A percentile compares a stretch with the other conserved stretches of the same genome.
These are phyloP conservation scores for Dendryphion nanum DNA, from an alignment of 2,329 filamentous ascomycete species.

Conservation along the genomic window DNA sequence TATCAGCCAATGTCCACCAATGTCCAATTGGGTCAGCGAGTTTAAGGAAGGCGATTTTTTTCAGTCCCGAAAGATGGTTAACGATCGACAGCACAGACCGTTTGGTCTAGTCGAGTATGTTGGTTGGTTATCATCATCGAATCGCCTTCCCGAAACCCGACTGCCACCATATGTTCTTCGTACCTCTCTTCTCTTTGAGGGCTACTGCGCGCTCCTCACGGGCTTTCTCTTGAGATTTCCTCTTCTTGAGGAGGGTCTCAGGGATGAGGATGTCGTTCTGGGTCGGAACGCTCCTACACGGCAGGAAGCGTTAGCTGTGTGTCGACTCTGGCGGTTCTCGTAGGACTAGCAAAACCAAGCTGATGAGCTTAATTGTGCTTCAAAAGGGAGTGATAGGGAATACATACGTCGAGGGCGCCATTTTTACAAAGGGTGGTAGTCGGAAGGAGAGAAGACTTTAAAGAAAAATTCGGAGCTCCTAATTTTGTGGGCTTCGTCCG, in stretches of 20 bases:
- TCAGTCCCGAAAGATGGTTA: conserved; percentile 99
- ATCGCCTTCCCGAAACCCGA: conserved; percentile 22
- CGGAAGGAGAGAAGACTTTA: too few relatives aligned
- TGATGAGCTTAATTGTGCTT: conserved; percentile 8
- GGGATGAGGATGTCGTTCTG: conserved; percentile 95
- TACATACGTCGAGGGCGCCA: conserved; percentile 2
- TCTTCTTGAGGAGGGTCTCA: conserved; percentile 99
- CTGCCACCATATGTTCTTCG: conserved; percentile 42
- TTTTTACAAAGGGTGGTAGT: background rate
- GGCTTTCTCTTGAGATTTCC: conserved; percentile 99
- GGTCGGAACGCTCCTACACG: conserved; percentile 78
- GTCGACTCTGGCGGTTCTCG: background rate
- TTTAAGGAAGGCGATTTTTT: conserved; percentile 25
- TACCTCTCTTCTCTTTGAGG: conserved; percentile 87
- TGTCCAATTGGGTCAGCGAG: background rate
- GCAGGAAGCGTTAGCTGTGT: background rate
- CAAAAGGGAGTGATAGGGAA: background rate
- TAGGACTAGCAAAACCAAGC: background rate
- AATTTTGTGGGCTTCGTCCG: background rate
- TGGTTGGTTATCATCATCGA: conserved; percentile 84
- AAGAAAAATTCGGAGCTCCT: background rate
- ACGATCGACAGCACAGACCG: conserved; percentile 96
- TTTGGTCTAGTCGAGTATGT: conserved; percentile 85
- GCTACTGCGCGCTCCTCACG: conserved; percentile 82
- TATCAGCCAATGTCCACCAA: conserved; percentile 34